A percentile compares a stretch with the other conserved stretches of the same genome.
Conservation (phyloP, 768 basidiomycete genomes). For the Guyanaporus albipodus region DNA sequence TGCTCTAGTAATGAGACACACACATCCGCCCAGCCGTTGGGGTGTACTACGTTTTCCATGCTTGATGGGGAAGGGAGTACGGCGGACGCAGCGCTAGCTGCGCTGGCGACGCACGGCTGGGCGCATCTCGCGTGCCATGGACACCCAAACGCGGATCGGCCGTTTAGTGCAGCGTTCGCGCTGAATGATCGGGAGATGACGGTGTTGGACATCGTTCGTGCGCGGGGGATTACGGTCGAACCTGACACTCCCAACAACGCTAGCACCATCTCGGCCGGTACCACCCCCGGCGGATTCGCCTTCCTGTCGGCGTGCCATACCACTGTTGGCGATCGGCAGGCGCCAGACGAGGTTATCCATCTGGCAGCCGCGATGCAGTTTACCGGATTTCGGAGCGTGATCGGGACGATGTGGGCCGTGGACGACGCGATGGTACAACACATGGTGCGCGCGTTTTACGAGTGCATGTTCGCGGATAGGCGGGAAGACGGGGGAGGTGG, state of each 20-base stretch:
- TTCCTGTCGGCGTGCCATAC: slow-evolving; percentile 37
- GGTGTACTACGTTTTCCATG: background rate
- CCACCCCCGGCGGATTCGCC: slow-evolving; percentile 18
- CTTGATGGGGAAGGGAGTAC: slow-evolving; percentile 17
- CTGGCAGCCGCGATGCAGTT: slow-evolving; percentile 37
- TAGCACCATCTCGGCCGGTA: background rate
- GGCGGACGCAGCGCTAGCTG: slow-evolving; percentile 6
- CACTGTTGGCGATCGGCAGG: slow-evolving; percentile 14
- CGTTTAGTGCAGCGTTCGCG: slow-evolving; percentile 27
- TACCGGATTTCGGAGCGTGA: slow-evolving; percentile 32
- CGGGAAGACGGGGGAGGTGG: background rate
- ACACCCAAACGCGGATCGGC: slow-evolving; percentile 13
- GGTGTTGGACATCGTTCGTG: slow-evolving; percentile 23
- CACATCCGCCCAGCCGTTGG: slow-evolving; percentile 2
- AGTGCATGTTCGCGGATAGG: slow-evolving; percentile 6
- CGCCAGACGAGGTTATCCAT: slow-evolving; percentile 33
- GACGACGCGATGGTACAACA: slow-evolving; percentile 20
- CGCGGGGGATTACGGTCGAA: background rate
- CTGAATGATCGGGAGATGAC: slow-evolving; percentile 20
- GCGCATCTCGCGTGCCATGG: slow-evolving; percentile 34
- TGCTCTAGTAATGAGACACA: too few species aligned
- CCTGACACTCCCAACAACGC: background rate
- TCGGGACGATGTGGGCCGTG: slow-evolving; percentile 35
- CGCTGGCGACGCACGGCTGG: slow-evolving; percentile 22
- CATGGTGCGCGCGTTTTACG: slow-evolving; percentile 25